Conservation (phyloP, 148 eudicot genomes). For the Nyssa sinensis region DNA sequence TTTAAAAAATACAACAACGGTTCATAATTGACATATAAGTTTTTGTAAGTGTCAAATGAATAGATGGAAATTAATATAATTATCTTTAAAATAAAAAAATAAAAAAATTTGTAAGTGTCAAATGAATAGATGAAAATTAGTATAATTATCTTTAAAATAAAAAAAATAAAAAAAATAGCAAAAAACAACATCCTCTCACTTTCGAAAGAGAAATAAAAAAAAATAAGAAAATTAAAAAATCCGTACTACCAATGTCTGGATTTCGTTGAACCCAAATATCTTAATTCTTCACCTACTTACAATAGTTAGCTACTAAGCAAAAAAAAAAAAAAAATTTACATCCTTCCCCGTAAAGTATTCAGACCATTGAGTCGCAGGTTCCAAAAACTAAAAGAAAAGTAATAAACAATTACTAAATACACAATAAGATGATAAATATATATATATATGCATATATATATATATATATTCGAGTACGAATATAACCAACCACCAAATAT, state of each 20-base stretch:
- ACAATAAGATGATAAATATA: not conserved
- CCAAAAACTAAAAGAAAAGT: not conserved
- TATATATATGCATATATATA: not conserved
- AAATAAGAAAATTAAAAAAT: not conserved
- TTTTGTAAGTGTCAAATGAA: no score
- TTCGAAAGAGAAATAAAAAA: not conserved
- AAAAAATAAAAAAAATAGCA: not conserved
- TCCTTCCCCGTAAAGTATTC: not conserved
- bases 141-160: no score
- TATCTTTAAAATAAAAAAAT: no score
- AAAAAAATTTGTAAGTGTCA: no score
- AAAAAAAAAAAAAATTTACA: not conserved
- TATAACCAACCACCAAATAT: not conserved
- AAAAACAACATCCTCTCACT: slow-evolving; percentile 8
- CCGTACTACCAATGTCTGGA: no score
- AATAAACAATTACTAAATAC: not conserved
- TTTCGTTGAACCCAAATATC: not conserved
- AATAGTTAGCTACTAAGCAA: not conserved
- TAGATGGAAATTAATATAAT: no score
- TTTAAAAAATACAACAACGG: no score
- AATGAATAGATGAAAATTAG: no score
- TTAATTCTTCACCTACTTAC: slow-evolving; percentile 3
- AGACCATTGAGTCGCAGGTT: not conserved
- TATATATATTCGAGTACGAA: not conserved
- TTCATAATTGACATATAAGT: no score